Conservation (phyloP, 306 rosid species). For the Vigna reflexopilosa region DNA sequence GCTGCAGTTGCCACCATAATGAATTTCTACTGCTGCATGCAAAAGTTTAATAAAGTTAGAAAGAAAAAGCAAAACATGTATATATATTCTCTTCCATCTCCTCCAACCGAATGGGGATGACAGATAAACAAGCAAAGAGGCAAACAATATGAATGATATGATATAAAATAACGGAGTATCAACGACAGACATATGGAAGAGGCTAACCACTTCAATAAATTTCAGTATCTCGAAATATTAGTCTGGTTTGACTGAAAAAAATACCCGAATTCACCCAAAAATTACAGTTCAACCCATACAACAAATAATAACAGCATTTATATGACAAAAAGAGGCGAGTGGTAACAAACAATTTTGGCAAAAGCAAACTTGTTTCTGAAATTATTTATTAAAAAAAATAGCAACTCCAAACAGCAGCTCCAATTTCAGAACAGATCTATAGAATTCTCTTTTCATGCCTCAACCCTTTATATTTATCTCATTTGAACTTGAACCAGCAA, state of each 20-base stretch:
- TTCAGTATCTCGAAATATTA: not conserved
- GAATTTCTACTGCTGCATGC: conserved; percentile 45
- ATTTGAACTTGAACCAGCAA: conserved; percentile 14
- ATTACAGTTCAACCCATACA: conserved; percentile 13
- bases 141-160: not conserved
- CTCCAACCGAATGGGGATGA: not conserved
- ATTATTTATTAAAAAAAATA: not conserved
- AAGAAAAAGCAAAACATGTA: not conserved
- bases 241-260: not conserved
- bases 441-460: not conserved
- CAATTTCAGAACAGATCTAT: conserved; percentile 44
- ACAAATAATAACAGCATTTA: conserved; percentile 37
- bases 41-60: conserved; percentile 36
- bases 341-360: conserved; percentile 1
- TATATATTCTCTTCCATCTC: conserved; percentile 22
- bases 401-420: not conserved
- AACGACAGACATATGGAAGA: conserved; percentile 6
- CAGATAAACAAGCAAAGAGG: not conserved
- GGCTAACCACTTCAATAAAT: not conserved
- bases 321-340: conserved; percentile 13
- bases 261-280: not conserved
- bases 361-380: not conserved
- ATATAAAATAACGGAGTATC: conserved; percentile 15
- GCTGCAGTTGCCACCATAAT: conserved; percentile 96
- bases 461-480: not conserved